phyloP scores from a whole-genome alignment of 1,284 basidiomycete species.

The Ceratobasidium theobromae region DNA sequence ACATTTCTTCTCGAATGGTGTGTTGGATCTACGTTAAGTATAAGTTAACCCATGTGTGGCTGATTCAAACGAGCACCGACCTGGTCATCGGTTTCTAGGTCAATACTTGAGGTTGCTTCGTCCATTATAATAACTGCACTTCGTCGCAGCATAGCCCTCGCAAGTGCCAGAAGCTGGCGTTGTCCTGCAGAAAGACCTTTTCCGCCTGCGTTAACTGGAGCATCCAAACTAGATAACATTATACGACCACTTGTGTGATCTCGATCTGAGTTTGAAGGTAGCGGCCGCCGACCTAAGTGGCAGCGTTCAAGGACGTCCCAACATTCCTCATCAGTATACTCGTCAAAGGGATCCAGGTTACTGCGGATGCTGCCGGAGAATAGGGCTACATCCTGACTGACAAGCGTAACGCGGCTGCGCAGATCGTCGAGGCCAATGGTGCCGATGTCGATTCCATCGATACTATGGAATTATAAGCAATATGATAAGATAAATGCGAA shows the following conservation, averaged over 20 bases:
- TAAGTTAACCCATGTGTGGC: constrained; percentile 1
- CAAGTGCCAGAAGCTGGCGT: constrained; percentile 75
- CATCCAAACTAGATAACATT: constrained; percentile 53
- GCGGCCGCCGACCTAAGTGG: constrained; percentile 47
- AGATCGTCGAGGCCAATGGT: constrained; percentile 82
- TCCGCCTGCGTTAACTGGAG: constrained; percentile 65
- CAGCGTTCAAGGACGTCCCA: constrained; percentile 64
- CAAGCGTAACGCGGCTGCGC: constrained; percentile 65
- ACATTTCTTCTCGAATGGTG: constrained; percentile 76
- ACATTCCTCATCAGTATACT: constrained; percentile 64
- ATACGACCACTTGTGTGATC: constrained; percentile 18
- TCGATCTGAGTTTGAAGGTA: constrained; percentile 34
- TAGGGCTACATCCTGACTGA: constrained; percentile 80
- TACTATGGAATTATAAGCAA: constrained; percentile 31
- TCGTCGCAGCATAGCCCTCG: constrained; percentile 69
- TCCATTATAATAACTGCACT: constrained; percentile 85
- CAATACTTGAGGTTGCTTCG: constrained; percentile 78
- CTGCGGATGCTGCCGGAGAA: constrained; percentile 83
- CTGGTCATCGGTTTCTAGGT: constrained; percentile 68
- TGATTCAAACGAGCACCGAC: constrained; percentile 41
- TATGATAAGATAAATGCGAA: neutral
- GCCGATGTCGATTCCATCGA: constrained; percentile 82
- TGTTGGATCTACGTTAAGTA: constrained; percentile 61
- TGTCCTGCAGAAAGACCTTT: constrained; percentile 75
- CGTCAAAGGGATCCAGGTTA: constrained; percentile 72